phyloP scores from a whole-genome alignment of 1,139 yeast species.

The Taiozyma sp. region DNA sequence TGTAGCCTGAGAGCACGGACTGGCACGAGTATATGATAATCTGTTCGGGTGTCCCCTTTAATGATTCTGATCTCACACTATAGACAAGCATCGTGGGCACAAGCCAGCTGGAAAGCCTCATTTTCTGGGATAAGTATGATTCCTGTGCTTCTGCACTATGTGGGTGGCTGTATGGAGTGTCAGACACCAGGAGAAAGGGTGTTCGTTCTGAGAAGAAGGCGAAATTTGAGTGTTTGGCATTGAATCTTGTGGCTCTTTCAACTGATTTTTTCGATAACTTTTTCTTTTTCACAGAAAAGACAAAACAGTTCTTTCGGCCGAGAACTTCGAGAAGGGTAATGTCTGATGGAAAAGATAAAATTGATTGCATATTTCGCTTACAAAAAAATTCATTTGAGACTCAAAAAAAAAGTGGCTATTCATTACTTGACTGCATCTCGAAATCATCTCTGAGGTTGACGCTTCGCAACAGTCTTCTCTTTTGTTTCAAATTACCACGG shows the following conservation, averaged over 20 bases:
- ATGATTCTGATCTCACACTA: slow-evolving; percentile 7
- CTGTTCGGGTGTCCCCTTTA: slow-evolving; percentile 19
- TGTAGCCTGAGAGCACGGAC: slow-evolving; percentile 11
- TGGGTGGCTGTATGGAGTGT: no score
- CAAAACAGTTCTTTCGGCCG: background rate
- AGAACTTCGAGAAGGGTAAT: background rate
- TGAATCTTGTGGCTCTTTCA: background rate
- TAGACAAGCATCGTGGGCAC: background rate
- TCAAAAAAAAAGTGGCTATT: background rate
- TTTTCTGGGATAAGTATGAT: background rate
- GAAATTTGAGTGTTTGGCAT: background rate
- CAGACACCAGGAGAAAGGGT: no score
- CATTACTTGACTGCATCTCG: background rate
- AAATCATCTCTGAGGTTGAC: background rate
- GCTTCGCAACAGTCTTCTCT: background rate
- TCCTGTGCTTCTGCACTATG: background rate
- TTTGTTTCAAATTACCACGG: background rate
- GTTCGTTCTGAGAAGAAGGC: background rate
- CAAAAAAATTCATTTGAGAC: background rate
- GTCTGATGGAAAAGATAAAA: background rate
- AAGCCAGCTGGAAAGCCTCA: background rate
- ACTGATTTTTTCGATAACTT: background rate
- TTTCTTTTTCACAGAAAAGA: background rate
- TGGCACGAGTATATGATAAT: slow-evolving; percentile 22
- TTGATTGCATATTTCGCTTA: background rate